These are phyloP conservation scores for Paramyrothecium roridum DNA, from an alignment of 2,329 filamentous ascomycete species.

Conservation along the genomic window DNA sequence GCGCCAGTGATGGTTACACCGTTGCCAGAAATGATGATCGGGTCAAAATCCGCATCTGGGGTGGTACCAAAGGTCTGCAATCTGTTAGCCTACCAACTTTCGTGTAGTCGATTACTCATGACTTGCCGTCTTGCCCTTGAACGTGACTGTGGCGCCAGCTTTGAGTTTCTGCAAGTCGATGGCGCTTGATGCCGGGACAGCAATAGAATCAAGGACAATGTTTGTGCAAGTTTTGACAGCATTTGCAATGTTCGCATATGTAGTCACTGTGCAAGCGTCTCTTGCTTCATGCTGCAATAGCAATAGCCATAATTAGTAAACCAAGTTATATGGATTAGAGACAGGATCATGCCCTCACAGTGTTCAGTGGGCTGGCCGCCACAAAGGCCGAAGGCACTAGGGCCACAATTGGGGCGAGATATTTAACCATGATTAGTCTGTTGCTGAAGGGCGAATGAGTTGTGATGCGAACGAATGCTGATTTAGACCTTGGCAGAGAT, in stretches of 20 bases:
- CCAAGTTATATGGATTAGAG: too few relatives aligned
- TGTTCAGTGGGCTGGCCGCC: not conserved
- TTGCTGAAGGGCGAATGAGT: too few relatives aligned
- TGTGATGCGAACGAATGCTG: not conserved
- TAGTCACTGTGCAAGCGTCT: not conserved
- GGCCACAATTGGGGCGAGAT: not conserved
- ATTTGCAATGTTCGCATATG: not conserved
- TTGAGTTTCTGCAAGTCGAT: not conserved
- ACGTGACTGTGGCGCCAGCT: not conserved
- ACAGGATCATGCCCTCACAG: not conserved
- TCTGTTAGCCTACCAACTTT: not conserved
- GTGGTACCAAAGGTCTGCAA: slow-evolving; percentile 6
- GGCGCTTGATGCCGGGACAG: not conserved
- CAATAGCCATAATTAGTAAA: too few relatives aligned
- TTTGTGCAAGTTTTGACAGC: not conserved
- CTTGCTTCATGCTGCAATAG: not conserved
- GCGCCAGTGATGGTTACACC: slow-evolving; percentile 49
- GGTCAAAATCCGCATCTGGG: slow-evolving; percentile 7
- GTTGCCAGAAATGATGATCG: slow-evolving; percentile 53
- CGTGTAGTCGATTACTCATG: not conserved
- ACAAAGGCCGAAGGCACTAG: not conserved
- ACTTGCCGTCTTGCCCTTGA: not conserved
- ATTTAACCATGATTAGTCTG: not conserved
- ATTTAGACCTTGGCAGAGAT: not conserved
- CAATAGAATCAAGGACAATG: not conserved